Evolutionary conservation across 148 eudicot genomes (phyloP), one percentile per base, ranked within the genome.

Genomic region (Fagopyrum tataricum): DNA sequence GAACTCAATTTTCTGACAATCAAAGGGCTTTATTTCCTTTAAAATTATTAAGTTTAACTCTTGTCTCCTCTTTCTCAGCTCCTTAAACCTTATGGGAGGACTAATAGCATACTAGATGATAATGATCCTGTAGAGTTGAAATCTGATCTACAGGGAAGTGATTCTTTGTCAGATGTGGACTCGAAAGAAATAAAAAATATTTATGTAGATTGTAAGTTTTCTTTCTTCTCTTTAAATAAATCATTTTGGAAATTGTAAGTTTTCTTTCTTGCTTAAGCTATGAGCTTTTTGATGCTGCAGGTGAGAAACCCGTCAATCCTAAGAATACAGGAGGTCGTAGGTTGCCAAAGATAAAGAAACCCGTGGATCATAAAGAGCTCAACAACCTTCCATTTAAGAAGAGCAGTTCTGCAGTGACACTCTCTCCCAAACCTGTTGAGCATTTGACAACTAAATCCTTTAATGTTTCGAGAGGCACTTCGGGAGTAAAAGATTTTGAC

Each of bases 181-280:
- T 80, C 80, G 56, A 90, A 88, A 81, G 97, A 92, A 37, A 90
- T 95, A 48, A 95, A 95, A 87, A 95, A 87, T 73, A 95, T 95
- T 53, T 95, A 95, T 68, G 88, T 95, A 71, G 99, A 95, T 81
- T 86, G 99, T 95, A 89, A 91, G 37, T 31, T 31, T 31, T 0
- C 1, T 31, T 31, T 31, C 37, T 31, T 31, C 37, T 31, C 37
- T 31, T 31, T 31, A n/a, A n/a, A n/a, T n/a, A 31, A 31, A 31
- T 31, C 37, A 1, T 0, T 31, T 59, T 59, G 24, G 23, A 53
- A 59, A 9, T 81, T 86, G 99, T 95, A 89, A 91, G 37, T 31
- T 31, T 31, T 0, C 1, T 31, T 31, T 31, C 37, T 55, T 55
- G 11, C 26, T 55, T 55, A 55, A 55, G 61, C 7, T 55, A 10